phyloP scores from a whole-genome alignment of 2,329 filamentous ascomycete species.

The Aspergillus vadensis region DNA sequence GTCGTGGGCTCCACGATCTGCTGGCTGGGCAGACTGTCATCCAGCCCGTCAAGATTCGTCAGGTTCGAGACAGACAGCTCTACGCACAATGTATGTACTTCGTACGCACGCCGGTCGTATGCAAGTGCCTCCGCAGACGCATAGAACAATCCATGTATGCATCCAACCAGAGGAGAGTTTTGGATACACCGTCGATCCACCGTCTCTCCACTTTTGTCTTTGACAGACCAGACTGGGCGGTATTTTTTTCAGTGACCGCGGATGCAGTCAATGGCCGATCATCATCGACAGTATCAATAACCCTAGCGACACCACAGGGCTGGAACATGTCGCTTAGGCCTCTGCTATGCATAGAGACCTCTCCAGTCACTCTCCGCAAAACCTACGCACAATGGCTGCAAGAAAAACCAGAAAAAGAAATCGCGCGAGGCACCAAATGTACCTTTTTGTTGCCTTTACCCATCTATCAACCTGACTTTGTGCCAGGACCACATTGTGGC shows the following conservation, averaged over 20 bases:
- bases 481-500: constrained; percentile 10
- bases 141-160: constrained; percentile 9
- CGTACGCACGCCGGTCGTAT: background rate
- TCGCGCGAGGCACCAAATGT: constrained; percentile 2
- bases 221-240: constrained; percentile 7
- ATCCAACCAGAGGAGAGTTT: constrained; percentile 16
- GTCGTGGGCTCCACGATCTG: constrained; percentile 14
- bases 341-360: constrained; percentile 1
- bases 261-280: constrained; percentile 14
- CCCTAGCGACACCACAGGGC: constrained; percentile 14
- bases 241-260: constrained; percentile 11
- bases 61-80: background rate
- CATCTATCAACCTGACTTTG: constrained; percentile 11
- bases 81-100: background rate
- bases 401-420: background rate
- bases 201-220: constrained; percentile 9
- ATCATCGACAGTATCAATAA: constrained; percentile 11
- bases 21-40: constrained; percentile 7
- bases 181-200: constrained; percentile 22
- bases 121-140: constrained; percentile 4
- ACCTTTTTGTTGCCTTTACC: background rate
- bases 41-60: background rate
- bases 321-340: constrained; percentile 13
- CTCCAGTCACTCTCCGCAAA: constrained; percentile 2
- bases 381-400: background rate